These are phyloP conservation scores for Apiospora phragmitis DNA, from an alignment of 2,329 filamentous ascomycete genomes.

Conservation along the genomic window DNA sequence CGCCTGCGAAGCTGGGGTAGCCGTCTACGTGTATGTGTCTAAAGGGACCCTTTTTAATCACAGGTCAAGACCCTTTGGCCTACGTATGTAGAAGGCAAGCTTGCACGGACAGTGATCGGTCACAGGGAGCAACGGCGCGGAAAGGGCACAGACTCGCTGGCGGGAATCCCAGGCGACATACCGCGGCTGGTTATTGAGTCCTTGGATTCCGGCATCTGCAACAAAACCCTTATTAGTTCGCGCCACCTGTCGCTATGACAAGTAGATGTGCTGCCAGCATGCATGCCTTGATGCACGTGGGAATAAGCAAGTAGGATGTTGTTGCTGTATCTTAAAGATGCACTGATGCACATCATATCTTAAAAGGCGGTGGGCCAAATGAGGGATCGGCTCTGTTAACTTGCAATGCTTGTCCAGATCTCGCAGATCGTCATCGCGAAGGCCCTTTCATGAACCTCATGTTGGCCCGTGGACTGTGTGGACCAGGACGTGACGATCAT, in stretches of 20 bases:
- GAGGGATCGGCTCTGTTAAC: neutral
- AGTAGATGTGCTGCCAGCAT: neutral
- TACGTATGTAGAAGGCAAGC: too few relatives aligned
- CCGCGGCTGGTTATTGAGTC: neutral
- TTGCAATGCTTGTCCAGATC: neutral
- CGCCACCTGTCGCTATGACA: neutral
- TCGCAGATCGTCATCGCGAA: conserved; percentile 4
- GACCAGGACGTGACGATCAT: neutral
- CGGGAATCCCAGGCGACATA: neutral
- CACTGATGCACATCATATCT: neutral
- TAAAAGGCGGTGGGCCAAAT: neutral
- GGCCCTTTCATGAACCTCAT: neutral
- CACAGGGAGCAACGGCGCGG: neutral
- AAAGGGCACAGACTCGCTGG: neutral
- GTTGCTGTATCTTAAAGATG: neutral
- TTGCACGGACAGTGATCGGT: neutral
- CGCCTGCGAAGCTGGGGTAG: neutral
- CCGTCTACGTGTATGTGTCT: neutral
- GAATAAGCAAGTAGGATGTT: neutral
- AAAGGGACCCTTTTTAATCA: too few relatives aligned
- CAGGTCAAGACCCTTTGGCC: too few relatives aligned
- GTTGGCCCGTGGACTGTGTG: conserved; percentile 4
- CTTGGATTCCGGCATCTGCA: neutral
- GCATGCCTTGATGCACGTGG: neutral
- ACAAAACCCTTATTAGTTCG: neutral